Conservation (phyloP, 2,329 filamentous ascomycete genomes). For the Fusarium protoensiforme region DNA sequence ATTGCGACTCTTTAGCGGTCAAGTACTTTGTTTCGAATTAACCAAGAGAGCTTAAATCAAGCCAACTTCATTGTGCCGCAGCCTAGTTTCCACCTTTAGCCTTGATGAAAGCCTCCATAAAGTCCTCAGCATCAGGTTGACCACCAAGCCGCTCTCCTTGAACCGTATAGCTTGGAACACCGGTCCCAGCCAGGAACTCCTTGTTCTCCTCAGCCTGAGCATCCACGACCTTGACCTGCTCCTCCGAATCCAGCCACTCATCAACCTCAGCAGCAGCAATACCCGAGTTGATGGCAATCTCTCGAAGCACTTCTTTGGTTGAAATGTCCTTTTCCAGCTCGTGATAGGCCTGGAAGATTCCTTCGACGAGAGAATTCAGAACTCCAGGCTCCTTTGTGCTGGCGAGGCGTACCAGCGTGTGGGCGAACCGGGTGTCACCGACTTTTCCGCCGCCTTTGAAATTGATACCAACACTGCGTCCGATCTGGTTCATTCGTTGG, state of each 20-base stretch:
- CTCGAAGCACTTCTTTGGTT: constrained; percentile 29
- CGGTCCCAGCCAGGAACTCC: background rate
- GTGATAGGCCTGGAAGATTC: constrained; percentile 44
- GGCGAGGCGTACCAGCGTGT: constrained; percentile 46
- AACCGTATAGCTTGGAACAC: constrained; percentile 32
- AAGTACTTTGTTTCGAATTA: background rate
- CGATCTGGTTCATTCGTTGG: constrained; percentile 43
- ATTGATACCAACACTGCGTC: constrained; percentile 46
- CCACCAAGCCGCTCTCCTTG: constrained; percentile 27
- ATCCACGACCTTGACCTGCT: constrained; percentile 14
- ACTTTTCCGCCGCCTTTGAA: constrained; percentile 48
- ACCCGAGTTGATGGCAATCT: constrained; percentile 35
- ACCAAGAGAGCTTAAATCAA: background rate
- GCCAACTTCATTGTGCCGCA: background rate
- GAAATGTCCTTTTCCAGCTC: constrained; percentile 47
- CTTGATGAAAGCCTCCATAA: constrained; percentile 34
- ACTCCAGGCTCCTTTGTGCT: constrained; percentile 15
- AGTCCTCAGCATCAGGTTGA: constrained; percentile 17
- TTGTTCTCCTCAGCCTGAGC: constrained; percentile 14
- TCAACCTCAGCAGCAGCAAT: constrained; percentile 29
- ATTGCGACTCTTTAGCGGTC: background rate
- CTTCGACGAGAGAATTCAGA: constrained; percentile 38
- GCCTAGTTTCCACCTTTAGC: constrained; percentile 1
- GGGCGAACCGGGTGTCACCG: constrained; percentile 49
- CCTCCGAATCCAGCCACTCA: constrained; percentile 12